Percentiles rank a stretch among this genome's conserved stretches.
These are phyloP conservation scores for Aurifilum marmelostoma DNA, from an alignment of 2,329 filamentous ascomycete genomes.

Conservation along the genomic window DNA sequence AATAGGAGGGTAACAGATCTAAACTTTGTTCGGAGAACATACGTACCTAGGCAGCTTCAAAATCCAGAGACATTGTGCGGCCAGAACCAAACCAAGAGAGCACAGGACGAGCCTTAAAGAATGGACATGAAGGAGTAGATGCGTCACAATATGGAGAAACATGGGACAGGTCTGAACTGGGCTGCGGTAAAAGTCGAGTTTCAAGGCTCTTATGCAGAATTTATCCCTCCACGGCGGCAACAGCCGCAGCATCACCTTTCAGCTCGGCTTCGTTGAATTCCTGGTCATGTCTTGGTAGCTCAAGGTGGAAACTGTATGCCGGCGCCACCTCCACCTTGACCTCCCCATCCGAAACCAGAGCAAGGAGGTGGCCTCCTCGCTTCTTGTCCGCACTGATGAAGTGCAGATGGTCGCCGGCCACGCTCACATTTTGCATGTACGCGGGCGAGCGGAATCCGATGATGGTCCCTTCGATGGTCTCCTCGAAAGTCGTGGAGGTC, in stretches of 20 bases:
- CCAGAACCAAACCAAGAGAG: neutral
- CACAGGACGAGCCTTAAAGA: neutral
- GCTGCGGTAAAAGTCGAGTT: neutral
- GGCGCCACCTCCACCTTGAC: conserved; percentile 37
- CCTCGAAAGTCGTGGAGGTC: conserved; percentile 36
- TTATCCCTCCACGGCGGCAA: conserved; percentile 39
- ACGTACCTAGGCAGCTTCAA: neutral
- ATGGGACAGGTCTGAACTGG: neutral
- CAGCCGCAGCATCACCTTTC: conserved; percentile 36
- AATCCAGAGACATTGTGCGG: neutral
- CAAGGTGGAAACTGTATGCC: conserved; percentile 37
- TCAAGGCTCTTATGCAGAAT: neutral
- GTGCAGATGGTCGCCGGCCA: conserved; percentile 41
- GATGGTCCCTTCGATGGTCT: conserved; percentile 35
- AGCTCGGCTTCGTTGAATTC: conserved; percentile 40
- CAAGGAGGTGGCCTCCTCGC: conserved; percentile 39
- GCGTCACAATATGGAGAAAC: neutral
- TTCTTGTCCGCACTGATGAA: conserved; percentile 40
- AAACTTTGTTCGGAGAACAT: neutral
- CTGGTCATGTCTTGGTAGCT: conserved; percentile 39
- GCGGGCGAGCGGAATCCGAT: conserved; percentile 40
- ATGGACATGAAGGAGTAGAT: neutral
- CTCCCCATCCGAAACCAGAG: conserved; percentile 37
- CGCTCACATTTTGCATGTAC: conserved; percentile 41
- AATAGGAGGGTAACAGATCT: neutral